Evolutionary conservation across 352 stramenopile genomes (phyloP).

Genomic region (Globisporangium alternatum): DNA sequence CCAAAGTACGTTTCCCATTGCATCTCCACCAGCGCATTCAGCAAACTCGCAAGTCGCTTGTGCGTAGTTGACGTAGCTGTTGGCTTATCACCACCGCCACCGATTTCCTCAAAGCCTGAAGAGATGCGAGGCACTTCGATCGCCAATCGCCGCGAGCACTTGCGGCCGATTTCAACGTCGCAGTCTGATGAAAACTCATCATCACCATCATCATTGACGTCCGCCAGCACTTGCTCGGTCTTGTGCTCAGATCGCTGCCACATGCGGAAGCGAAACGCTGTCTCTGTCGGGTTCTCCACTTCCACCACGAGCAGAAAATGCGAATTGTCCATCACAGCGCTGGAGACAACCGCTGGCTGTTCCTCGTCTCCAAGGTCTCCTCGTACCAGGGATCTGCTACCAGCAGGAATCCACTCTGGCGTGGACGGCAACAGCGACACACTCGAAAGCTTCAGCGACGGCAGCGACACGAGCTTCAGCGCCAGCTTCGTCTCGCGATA

Average conservation of each 20-base stretch:
- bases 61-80: neutral
- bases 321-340: slow-evolving; percentile 42
- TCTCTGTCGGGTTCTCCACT: slow-evolving; percentile 70
- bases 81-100: neutral
- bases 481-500: slow-evolving; percentile 54
- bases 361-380: neutral
- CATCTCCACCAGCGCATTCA: slow-evolving; percentile 45
- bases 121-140: slow-evolving; percentile 39
- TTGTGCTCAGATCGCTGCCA: slow-evolving; percentile 2
- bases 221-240: neutral
- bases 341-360: neutral
- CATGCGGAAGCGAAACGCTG: slow-evolving; percentile 52
- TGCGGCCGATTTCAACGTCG: slow-evolving; percentile 46
- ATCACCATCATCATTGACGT: neutral
- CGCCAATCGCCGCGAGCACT: slow-evolving; percentile 40
- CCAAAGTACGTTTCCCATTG: slow-evolving; percentile 60
- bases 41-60: slow-evolving; percentile 14
- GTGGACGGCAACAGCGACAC: slow-evolving; percentile 36
- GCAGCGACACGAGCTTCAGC: slow-evolving; percentile 45
- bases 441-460: slow-evolving; percentile 42
- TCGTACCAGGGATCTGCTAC: neutral
- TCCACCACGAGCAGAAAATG: slow-evolving; percentile 50
- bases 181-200: slow-evolving; percentile 6
- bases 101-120: neutral
- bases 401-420: slow-evolving; percentile 12